Base-by-base conservation (phyloP, 768 basidiomycete species). In the Clavaria fumosa region DNA sequence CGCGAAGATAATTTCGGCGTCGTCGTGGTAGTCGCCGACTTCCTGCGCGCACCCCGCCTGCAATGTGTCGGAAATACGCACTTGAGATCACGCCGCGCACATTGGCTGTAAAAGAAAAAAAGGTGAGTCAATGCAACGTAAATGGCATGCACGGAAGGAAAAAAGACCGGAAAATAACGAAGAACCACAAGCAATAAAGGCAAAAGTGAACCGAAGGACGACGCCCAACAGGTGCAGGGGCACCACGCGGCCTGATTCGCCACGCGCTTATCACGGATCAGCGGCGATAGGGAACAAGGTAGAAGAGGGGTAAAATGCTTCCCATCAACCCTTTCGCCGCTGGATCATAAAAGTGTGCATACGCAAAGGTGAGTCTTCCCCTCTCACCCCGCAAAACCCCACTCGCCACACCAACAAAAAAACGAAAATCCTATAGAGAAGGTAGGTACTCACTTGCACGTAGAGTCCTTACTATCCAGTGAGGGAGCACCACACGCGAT, bases 31-130 rank as follows among this genome's bases (percentile, higher is more conserved):
- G 65, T 69, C 54, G 71, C 7, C 80, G 79, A n/a, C 80, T 66
- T 23, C n/a, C n/a, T n/a, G n/a, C n/a, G n/a, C n/a, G n/a, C n/a
- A n/a, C n/a, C n/a, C n/a, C n/a, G n/a, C n/a, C 76, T 64, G 47
- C 77, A 80, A 53, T 77, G 76, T 4, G 62, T 54, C 1, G 80
- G 80, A 46, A 78, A 82, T 48, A 75, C 75, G 52, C 80, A 83
- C 40, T 62, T 69, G 34, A 81, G 67, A 21, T 70, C 69, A 18
- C 80, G 72, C 28, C 77, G 66, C 35, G 70, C 70, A 49, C 80
- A 83, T 61, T 83, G 80, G 53, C 80, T 83, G 51, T 18, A 26
- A 26, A 21, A 26, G 10, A 27, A 36, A 42, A 23, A 38, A 33
- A 14, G 23, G 23, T 11, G 23, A 9, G 15, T n/a, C 32, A 37